phyloP scores from a whole-genome alignment of 2,329 filamentous ascomycete genomes.

The Trichoderma breve region DNA sequence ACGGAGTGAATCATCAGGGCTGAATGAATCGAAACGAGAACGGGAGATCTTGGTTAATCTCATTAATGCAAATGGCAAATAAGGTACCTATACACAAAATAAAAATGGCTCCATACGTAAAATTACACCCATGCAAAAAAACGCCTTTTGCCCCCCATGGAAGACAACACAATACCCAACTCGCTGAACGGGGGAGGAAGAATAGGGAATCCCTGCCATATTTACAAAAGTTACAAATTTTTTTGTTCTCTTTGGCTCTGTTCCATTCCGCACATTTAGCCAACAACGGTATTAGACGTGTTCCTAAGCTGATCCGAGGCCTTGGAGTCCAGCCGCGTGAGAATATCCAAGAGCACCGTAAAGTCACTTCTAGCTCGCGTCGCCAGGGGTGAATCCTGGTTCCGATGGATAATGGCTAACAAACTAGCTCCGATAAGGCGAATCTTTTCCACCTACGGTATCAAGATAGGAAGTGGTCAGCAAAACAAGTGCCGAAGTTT shows the following conservation, averaged over 20 bases:
- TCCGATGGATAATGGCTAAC: constrained; percentile 39
- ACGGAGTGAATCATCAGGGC: neutral
- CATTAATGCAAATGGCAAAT: neutral
- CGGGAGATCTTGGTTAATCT: constrained; percentile 2
- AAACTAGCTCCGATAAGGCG: constrained; percentile 39
- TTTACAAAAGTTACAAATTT: constrained; percentile 2
- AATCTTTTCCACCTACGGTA: constrained; percentile 40
- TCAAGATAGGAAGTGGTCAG: neutral
- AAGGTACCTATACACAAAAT: neutral
- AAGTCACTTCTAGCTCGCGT: constrained; percentile 40
- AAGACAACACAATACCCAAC: neutral
- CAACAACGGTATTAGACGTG: constrained; percentile 20
- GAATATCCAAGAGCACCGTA: constrained; percentile 39
- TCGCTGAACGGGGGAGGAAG: neutral
- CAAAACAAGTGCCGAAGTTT: neutral
- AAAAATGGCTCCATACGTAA: neutral
- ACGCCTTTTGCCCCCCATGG: neutral
- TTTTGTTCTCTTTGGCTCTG: neutral
- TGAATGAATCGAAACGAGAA: neutral
- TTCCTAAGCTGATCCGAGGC: constrained; percentile 42
- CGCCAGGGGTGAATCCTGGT: constrained; percentile 37
- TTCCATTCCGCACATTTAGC: neutral
- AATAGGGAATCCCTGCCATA: neutral
- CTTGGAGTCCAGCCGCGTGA: constrained; percentile 43
- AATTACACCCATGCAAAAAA: neutral